Conservation (phyloP, 768 basidiomycete species). For the Mycena galopus region DNA sequence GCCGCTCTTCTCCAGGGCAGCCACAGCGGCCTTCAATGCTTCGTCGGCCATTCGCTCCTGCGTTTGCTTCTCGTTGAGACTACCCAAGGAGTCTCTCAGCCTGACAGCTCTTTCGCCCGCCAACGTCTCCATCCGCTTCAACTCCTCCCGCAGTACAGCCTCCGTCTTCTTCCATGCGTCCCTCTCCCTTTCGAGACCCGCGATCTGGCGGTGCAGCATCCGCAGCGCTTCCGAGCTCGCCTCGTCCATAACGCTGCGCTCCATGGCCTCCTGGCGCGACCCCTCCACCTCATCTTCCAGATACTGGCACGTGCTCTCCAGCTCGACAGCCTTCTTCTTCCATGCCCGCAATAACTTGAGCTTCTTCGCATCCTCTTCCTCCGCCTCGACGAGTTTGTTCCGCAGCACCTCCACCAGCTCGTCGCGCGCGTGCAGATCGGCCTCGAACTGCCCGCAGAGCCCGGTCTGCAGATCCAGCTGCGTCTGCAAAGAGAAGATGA, state of each 20-base stretch:
- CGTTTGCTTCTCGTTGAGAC: constrained; percentile 65
- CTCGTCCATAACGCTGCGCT: constrained; percentile 87
- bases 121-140: constrained; percentile 63
- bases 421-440: constrained; percentile 79
- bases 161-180: constrained; percentile 60
- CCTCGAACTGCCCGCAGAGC: constrained; percentile 80
- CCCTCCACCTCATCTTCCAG: constrained; percentile 92
- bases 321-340: constrained; percentile 83
- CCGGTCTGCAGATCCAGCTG: constrained; percentile 81
- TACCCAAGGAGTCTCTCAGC: constrained; percentile 59
- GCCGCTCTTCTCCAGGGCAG: constrained; percentile 56
- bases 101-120: constrained; percentile 59
- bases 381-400: constrained; percentile 65
- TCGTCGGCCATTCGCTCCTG: constrained; percentile 54
- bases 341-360: constrained; percentile 68
- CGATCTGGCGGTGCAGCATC: constrained; percentile 85
- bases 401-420: constrained; percentile 75
- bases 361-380: constrained; percentile 75
- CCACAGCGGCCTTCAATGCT: constrained; percentile 53
- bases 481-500: constrained; percentile 81
- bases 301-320: constrained; percentile 74
- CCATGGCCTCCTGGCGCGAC: constrained; percentile 84
- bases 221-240: constrained; percentile 85
- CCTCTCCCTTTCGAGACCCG: constrained; percentile 78
- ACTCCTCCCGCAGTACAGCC: constrained; percentile 57